These are phyloP conservation scores for Lipomyces mesembrius DNA, from an alignment of 805 yeast species.

Conservation along the genomic window DNA sequence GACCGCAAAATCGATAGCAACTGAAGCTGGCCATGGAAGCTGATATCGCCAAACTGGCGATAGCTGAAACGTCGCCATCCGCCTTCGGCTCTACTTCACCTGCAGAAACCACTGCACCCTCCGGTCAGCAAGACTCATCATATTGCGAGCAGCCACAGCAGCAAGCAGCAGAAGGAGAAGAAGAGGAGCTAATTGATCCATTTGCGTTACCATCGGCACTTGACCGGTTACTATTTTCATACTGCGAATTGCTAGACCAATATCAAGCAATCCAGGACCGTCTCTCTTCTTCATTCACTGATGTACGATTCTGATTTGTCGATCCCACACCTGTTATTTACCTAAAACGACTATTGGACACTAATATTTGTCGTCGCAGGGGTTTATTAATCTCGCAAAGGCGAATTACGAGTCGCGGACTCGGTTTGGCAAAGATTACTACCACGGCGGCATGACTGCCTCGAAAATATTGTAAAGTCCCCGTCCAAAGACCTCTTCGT, in stretches of 20 bases:
- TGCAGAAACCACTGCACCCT: neutral
- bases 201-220: neutral
- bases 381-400: slow-evolving; percentile 30
- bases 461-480: slow-evolving; percentile 31
- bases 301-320: slow-evolving; percentile 6
- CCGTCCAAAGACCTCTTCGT: neutral
- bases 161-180: slow-evolving; percentile 7
- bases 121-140: neutral
- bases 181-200: slow-evolving; percentile 24
- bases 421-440: slow-evolving; percentile 50
- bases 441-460: slow-evolving; percentile 49
- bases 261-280: slow-evolving; percentile 19
- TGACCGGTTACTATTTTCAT: slow-evolving; percentile 27
- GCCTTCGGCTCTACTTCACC: neutral
- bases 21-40: slow-evolving; percentile 21
- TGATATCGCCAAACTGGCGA: slow-evolving; percentile 17
- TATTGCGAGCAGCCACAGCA: neutral
- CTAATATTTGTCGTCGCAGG: slow-evolving; percentile 11
- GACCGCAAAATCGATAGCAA: neutral
- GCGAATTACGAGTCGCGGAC: slow-evolving; percentile 32
- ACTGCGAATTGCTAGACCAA: slow-evolving; percentile 29
- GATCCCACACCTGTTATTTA: neutral
- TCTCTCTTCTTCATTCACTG: slow-evolving; percentile 16
- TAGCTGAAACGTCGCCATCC: neutral
- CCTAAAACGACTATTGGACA: neutral